These are phyloP conservation scores for Globisporangium cederbergense DNA, from an alignment of 352 stramenopile species.

Conservation along the genomic window DNA sequence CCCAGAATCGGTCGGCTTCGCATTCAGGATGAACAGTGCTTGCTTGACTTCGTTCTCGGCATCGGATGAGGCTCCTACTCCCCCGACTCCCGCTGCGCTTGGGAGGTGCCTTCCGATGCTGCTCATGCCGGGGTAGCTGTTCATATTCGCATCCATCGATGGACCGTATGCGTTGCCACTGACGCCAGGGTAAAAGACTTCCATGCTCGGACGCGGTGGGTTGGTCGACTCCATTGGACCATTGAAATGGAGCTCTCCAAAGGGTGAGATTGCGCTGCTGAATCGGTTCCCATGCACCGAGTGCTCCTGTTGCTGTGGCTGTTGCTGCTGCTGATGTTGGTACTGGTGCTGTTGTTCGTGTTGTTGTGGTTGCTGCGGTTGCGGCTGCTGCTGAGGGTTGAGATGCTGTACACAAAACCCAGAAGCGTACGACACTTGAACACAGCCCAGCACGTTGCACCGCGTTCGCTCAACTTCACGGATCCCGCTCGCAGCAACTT, in stretches of 20 bases:
- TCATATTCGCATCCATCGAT: constrained; percentile 6
- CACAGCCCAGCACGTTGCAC: constrained; percentile 33
- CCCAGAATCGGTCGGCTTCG: constrained; percentile 18
- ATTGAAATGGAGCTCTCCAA: constrained; percentile 14
- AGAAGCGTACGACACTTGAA: constrained; percentile 38
- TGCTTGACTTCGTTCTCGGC: constrained; percentile 30
- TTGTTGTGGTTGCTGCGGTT: not conserved
- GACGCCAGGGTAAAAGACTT: constrained; percentile 7
- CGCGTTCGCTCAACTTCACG: constrained; percentile 29
- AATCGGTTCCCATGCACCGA: constrained; percentile 13
- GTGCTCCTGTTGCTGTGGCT: constrained; percentile 17
- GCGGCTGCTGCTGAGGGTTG: constrained; percentile 30
- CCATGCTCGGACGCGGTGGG: constrained; percentile 5
- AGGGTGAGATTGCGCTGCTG: constrained; percentile 4
- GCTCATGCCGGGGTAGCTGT: not conserved
- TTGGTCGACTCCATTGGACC: not conserved
- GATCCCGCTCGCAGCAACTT: constrained; percentile 18
- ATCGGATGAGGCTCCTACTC: constrained; percentile 7
- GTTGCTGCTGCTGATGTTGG: constrained; percentile 17
- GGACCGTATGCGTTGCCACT: constrained; percentile 1
- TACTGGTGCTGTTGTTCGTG: not conserved
- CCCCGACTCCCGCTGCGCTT: not conserved
- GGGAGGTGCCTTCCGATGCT: not conserved
- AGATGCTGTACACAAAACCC: constrained; percentile 52
- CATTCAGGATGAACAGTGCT: constrained; percentile 19